Conservation (phyloP, 805 yeast genomes). For the Myxozyma kluyveri region DNA sequence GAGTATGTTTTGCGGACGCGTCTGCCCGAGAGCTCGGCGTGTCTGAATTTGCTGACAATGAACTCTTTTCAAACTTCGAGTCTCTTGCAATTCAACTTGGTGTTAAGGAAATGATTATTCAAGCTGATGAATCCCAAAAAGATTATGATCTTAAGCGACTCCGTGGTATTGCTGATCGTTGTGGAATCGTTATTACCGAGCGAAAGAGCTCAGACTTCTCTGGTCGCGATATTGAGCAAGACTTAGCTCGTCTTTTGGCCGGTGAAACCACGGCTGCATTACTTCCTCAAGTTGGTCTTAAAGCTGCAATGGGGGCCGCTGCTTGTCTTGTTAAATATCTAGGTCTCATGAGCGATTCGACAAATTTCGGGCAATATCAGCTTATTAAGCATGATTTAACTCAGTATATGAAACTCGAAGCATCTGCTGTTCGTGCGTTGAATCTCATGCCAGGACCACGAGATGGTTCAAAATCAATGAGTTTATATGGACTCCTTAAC, state of each 20-base stretch:
- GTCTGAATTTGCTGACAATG: constrained; percentile 82
- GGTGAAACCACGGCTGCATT: constrained; percentile 37
- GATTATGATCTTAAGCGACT: constrained; percentile 65
- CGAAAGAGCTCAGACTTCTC: constrained; percentile 57
- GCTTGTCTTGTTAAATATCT: constrained; percentile 70
- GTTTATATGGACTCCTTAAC: constrained; percentile 80
- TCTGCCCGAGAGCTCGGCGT: constrained; percentile 64
- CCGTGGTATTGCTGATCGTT: constrained; percentile 68
- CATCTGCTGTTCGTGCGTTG: constrained; percentile 83
- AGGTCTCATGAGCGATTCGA: constrained; percentile 56
- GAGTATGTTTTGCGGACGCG: constrained; percentile 77
- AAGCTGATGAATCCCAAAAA: constrained; percentile 42
- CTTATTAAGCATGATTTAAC: constrained; percentile 66
- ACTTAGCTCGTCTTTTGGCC: constrained; percentile 66
- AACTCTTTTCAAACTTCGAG: constrained; percentile 80
- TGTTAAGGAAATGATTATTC: constrained; percentile 76
- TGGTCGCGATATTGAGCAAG: constrained; percentile 70
- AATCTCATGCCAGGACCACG: constrained; percentile 70
- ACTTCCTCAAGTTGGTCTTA: constrained; percentile 41
- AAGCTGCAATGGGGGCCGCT: constrained; percentile 58
- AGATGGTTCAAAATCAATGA: constrained; percentile 50
- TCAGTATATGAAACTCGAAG: constrained; percentile 86
- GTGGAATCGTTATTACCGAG: constrained; percentile 69
- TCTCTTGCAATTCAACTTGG: constrained; percentile 84
- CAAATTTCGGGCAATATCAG: constrained; percentile 52